Conservation (phyloP, 2,329 filamentous ascomycete species). For the Fonsecaea pedrosoi region DNA sequence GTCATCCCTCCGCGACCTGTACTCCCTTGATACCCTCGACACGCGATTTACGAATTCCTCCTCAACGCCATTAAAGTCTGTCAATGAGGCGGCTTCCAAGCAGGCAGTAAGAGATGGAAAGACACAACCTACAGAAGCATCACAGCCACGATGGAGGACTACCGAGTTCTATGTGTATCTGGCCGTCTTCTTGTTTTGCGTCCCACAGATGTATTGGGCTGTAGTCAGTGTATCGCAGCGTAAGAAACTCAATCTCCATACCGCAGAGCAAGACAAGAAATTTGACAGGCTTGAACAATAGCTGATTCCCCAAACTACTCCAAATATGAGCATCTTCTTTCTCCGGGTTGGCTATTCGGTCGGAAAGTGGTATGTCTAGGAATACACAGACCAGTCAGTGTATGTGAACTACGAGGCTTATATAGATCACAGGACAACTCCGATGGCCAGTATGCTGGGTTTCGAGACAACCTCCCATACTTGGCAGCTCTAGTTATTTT, state of each 20-base stretch:
- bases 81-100: conserved; percentile 57
- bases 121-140: conserved; percentile 52
- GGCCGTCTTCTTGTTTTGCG: conserved; percentile 66
- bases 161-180: conserved; percentile 86
- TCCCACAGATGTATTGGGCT: conserved; percentile 92
- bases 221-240: conserved; percentile 84
- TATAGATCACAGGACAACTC: conserved; percentile 73
- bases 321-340: conserved; percentile 73
- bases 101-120: conserved; percentile 34
- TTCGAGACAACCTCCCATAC: conserved; percentile 84
- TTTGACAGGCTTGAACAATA: conserved; percentile 48
- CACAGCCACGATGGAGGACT: conserved; percentile 80
- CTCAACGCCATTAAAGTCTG: conserved; percentile 68
- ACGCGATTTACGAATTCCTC: conserved; percentile 75
- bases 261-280: conserved; percentile 7
- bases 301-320: conserved; percentile 81
- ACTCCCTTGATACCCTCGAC: conserved; percentile 72
- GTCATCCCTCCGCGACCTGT: conserved; percentile 59
- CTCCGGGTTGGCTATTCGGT: conserved; percentile 87
- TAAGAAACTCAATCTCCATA: conserved; percentile 49
- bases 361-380: conserved; percentile 75
- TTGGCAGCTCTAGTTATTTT: conserved; percentile 74
- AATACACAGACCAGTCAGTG: neutral
- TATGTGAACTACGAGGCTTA: conserved; percentile 29
- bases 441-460: conserved; percentile 83